Conservation (phyloP, 2,329 filamentous ascomycete species). For the Plenodomus tracheiphilus region DNA sequence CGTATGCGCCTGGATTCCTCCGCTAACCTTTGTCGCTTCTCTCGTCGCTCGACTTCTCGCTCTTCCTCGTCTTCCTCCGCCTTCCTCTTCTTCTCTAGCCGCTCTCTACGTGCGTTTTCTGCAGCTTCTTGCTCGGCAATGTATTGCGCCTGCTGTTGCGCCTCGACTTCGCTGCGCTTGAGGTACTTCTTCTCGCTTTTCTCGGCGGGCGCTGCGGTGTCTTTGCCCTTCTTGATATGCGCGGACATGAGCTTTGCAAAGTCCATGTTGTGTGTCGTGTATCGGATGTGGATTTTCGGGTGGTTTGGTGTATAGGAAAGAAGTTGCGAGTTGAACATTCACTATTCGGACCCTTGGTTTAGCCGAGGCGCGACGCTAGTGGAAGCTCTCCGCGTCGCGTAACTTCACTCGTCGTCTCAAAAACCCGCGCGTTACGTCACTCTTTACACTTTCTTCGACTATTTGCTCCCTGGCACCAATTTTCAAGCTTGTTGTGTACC, state of each 20-base stretch:
- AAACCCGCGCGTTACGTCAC: background rate
- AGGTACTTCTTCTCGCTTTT: conserved; percentile 67
- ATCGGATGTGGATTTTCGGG: background rate
- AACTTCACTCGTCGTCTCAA: background rate
- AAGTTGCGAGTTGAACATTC: conserved; percentile 8
- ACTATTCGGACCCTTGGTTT: conserved; percentile 8
- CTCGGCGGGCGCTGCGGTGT: conserved; percentile 44
- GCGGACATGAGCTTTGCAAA: conserved; percentile 93
- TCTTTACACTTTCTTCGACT: background rate
- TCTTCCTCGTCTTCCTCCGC: conserved; percentile 81
- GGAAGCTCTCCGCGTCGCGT: conserved; percentile 24
- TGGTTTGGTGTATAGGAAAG: background rate
- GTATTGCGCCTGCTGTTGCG: conserved; percentile 78
- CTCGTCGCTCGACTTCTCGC: conserved; percentile 70
- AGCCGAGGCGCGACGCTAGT: conserved; percentile 21
- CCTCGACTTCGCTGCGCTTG: conserved; percentile 84
- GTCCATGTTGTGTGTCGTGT: conserved; percentile 66
- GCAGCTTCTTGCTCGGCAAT: conserved; percentile 76
- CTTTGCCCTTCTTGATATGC: conserved; percentile 83
- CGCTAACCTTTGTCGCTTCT: conserved; percentile 79
- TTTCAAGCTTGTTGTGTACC: no score
- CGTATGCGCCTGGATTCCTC: conserved; percentile 73
- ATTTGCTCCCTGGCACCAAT: background rate
- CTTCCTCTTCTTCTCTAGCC: conserved; percentile 78
- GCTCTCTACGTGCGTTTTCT: conserved; percentile 71